Conservation (phyloP, 2,329 filamentous ascomycete genomes). For the Microsporum audouinii region DNA sequence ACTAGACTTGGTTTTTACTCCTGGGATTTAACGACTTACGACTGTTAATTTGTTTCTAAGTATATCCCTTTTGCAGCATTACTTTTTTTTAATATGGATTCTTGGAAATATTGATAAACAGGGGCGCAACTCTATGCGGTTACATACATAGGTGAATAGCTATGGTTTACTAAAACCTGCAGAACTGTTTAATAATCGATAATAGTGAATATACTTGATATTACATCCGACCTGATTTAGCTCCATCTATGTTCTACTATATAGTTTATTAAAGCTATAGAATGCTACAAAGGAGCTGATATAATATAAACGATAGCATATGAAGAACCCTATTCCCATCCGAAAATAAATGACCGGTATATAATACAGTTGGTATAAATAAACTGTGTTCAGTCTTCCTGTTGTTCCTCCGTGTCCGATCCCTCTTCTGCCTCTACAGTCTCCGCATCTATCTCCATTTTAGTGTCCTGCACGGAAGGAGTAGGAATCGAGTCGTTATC, state of each 20-base stretch:
- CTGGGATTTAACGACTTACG: not conserved
- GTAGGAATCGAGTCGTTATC: constrained; percentile 11
- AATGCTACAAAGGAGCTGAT: not conserved
- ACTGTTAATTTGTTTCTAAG: not conserved
- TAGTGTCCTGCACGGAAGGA: constrained; percentile 9
- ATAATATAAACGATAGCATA: not conserved
- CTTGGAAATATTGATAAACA: not conserved
- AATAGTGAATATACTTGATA: not conserved
- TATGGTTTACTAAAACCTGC: not conserved
- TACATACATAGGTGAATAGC: not conserved
- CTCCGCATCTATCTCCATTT: constrained; percentile 5
- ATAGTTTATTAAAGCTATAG: not conserved
- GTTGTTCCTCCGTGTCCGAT: constrained; percentile 4
- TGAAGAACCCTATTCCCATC: not conserved
- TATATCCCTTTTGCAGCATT: not conserved
- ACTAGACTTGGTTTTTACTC: not conserved
- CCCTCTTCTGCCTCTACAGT: not conserved
- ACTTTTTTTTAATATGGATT: not conserved
- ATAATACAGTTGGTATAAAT: not conserved
- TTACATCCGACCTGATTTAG: too few species aligned
- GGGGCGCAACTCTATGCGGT: not conserved
- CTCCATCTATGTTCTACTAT: not conserved
- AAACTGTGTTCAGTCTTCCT: not conserved
- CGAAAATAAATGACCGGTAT: not conserved
- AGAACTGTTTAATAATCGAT: not conserved